Evolutionary conservation across 192 early-diverging fungal species (phyloP), one percentile per base, ranked within the genome.

Genomic region (Entophlyctis luteolus): DNA sequence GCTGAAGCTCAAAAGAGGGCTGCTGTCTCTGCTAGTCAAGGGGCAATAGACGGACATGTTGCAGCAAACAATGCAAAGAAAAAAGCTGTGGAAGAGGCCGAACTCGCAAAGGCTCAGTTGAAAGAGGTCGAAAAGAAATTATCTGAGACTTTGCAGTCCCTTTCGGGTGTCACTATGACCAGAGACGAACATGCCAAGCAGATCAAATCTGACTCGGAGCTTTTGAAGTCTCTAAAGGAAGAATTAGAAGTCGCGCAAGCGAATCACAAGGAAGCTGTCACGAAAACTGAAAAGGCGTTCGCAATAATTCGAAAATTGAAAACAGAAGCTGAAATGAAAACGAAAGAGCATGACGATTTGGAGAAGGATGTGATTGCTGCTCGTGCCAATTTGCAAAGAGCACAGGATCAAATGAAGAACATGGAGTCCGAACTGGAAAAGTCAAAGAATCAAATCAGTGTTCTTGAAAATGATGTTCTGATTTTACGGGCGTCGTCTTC

Each of bases 291-390:
- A 2, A 66, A 66, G 45, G 52, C 63, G 22, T 66, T 32, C 29
- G 63, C 63, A n/a, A 37, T 66, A 4, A 66, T 66, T 54, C 48
- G 50, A 10, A 66, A 66, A 27, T 35, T 66, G 31, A 66, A 66
- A 48, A 47, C 48, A 1, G 63, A 66, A 5, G 34, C 20, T 14
- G 63, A 66, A 22, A 33, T 16, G 1, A 66, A 54, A 55, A 68
- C 22, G 35, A 35, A 6, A n/a, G 55, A 3, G 10, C n/a, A 14
- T 1, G 65, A 62, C 8, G 10, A 52, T 12, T 27, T 59, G 33
- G 57, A 42, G 23, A 42, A 42, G 4, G 57, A 39, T 0, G n/a
- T 39, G 27, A 16, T 4, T 18, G 18, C 27, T 18, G 38, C 36
- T 4, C 5, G n/a, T 23, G 10, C 12, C 22, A 14, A 35, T 4